Evolutionary conservation across 371 early-diverging fungal genomes (phyloP).

Genomic region (Zychaea mexicana): DNA sequence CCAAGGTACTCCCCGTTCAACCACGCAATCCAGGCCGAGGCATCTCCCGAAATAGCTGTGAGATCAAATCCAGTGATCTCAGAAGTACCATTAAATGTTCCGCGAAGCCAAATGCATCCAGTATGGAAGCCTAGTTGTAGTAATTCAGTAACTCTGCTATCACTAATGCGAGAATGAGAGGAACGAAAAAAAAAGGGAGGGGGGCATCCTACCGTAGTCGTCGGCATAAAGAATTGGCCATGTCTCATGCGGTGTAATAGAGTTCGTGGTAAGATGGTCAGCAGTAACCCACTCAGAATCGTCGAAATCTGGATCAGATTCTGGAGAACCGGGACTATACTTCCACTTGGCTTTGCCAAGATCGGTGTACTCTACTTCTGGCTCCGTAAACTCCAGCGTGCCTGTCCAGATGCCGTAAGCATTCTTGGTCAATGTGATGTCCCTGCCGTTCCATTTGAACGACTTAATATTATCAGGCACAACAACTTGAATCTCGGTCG

Average conservation of each 20-base stretch:
- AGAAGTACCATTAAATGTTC: conserved; percentile 19
- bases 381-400: conserved; percentile 6
- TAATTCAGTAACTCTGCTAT: no score
- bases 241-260: conserved; percentile 11
- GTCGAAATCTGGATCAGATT: conserved; percentile 22
- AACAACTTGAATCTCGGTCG: conserved; percentile 17
- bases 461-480: conserved; percentile 6
- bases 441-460: conserved; percentile 20
- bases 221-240: conserved; percentile 24
- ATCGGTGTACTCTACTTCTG: conserved; percentile 10
- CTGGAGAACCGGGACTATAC: conserved; percentile 23
- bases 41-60: conserved; percentile 19
- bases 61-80: conserved; percentile 19
- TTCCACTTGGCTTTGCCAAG: conserved; percentile 20
- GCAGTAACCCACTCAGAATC: conserved; percentile 23
- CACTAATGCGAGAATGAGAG: no score
- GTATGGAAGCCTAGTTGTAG: conserved; percentile 19
- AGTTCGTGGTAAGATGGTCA: conserved; percentile 19
- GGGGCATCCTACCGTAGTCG: conserved; percentile 19
- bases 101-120: conserved; percentile 27
- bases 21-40: conserved; percentile 21
- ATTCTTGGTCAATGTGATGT: background rate
- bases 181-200: background rate
- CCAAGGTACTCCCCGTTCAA: conserved; percentile 30
- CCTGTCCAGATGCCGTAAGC: conserved; percentile 15